These are phyloP conservation scores for Cercospora sp. DNA, from an alignment of 2,329 filamentous ascomycete genomes.

Conservation along the genomic window DNA sequence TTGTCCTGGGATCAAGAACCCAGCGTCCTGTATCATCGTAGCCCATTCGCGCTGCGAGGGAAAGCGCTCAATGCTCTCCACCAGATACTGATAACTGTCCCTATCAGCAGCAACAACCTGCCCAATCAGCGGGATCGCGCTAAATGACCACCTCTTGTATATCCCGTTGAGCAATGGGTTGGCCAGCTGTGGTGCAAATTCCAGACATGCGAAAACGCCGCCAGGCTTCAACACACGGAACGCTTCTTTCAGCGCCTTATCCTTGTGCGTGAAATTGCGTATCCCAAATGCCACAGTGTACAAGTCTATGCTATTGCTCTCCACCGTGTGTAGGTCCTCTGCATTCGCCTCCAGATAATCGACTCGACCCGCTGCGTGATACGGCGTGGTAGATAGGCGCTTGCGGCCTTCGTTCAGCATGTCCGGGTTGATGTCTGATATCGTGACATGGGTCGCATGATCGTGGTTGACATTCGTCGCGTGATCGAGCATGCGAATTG, in stretches of 20 bases:
- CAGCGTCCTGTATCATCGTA: constrained; percentile 78
- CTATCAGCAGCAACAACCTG: constrained; percentile 91
- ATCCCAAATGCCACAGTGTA: constrained; percentile 99
- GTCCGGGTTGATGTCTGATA: constrained; percentile 92
- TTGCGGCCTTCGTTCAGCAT: constrained; percentile 90
- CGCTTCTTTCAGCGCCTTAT: constrained; percentile 77
- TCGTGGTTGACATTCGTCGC: constrained; percentile 79
- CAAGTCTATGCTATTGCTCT: constrained; percentile 75
- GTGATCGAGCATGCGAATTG: constrained; percentile 92
- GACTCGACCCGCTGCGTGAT: constrained; percentile 57
- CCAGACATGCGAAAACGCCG: constrained; percentile 92
- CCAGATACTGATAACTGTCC: constrained; percentile 96
- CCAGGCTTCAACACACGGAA: constrained; percentile 88
- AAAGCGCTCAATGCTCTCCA: constrained; percentile 95
- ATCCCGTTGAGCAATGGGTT: constrained; percentile 76
- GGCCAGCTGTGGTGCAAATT: constrained; percentile 80
- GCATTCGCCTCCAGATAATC: constrained; percentile 88
- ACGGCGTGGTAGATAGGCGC: constrained; percentile 66
- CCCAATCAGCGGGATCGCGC: constrained; percentile 90
- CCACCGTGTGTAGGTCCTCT: constrained; percentile 68
- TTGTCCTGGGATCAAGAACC: constrained; percentile 74
- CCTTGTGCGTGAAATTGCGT: constrained; percentile 93
- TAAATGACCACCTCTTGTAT: constrained; percentile 96
- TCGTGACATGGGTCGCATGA: constrained; percentile 77
- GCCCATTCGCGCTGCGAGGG: constrained; percentile 83